Conservation (phyloP, 2,329 filamentous ascomycete species). For the Diaporthe amygdali region DNA sequence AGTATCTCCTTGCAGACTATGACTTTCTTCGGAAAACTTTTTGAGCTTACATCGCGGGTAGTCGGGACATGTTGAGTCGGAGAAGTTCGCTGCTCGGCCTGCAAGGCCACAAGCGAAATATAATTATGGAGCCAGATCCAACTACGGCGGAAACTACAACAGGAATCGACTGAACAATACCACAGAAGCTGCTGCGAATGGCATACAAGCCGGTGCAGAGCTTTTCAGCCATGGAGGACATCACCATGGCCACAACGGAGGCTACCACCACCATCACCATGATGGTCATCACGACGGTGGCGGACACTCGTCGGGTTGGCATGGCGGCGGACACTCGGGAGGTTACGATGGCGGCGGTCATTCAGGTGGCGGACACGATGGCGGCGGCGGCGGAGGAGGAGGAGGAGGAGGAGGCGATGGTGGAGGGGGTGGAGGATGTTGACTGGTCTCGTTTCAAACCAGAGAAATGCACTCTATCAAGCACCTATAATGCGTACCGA, state of each 20-base stretch:
- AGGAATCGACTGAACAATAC: neutral
- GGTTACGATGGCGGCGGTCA: neutral
- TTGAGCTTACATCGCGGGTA: neutral
- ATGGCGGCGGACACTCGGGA: neutral
- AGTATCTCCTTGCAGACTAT: neutral
- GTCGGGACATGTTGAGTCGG: neutral
- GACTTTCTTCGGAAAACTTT: too few relatives aligned
- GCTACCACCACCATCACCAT: neutral
- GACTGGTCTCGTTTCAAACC: too few relatives aligned
- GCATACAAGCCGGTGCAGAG: neutral
- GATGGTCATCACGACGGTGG: neutral
- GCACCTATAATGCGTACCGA: too few relatives aligned
- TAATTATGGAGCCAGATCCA: neutral
- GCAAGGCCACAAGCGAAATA: neutral
- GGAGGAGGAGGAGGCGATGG: neutral
- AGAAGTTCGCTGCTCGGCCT: conserved; percentile 3
- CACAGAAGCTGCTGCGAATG: neutral
- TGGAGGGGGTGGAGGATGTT: neutral
- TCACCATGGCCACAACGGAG: neutral
- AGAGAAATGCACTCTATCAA: neutral
- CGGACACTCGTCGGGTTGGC: too few relatives aligned
- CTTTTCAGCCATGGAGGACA: neutral
- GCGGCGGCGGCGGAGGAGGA: neutral
- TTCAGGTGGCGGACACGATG: neutral
- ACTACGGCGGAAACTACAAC: neutral